Evolutionary conservation across 371 early-diverging fungal genomes (phyloP).

Genomic region (Apophysomyces variabilis): DNA sequence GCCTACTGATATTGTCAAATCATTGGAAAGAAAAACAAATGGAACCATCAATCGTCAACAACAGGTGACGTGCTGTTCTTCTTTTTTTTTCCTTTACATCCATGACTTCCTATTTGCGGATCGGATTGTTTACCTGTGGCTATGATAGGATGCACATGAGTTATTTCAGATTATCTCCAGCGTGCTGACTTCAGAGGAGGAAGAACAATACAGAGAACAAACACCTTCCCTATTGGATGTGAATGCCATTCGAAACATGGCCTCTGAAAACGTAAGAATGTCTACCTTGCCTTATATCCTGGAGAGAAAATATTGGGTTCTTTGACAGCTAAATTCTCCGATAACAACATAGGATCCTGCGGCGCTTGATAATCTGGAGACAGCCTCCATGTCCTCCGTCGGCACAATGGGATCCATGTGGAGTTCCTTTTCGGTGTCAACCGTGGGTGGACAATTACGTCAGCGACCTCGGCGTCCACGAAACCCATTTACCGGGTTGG

Average conservation of each 20-base stretch:
- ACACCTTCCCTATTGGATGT: conserved; percentile 49
- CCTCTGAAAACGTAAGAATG: conserved; percentile 22
- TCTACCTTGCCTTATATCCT: no score
- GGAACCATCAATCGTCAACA: conserved; percentile 50
- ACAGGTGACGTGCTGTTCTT: conserved; percentile 36
- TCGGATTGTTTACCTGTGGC: neutral
- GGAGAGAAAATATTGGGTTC: no score
- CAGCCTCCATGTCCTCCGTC: conserved; percentile 50
- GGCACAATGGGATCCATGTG: conserved; percentile 58
- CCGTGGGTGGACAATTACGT: conserved; percentile 50
- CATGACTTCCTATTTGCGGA: no score
- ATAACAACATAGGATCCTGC: conserved; percentile 15
- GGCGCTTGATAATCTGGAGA: conserved; percentile 48
- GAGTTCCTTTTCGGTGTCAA: conserved; percentile 57
- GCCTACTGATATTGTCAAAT: conserved; percentile 44
- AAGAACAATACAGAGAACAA: conserved; percentile 43
- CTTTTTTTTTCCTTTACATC: no score
- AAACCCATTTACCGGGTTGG: conserved; percentile 77
- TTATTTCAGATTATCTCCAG: conserved; percentile 87
- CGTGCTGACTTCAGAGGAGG: conserved; percentile 76
- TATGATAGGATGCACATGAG: conserved; percentile 91
- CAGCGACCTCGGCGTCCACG: conserved; percentile 47
- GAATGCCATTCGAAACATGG: conserved; percentile 32
- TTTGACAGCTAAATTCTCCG: neutral
- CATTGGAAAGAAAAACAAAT: conserved; percentile 48